phyloP scores from a whole-genome alignment of 163 green algal genomes.

The Scenedesmus sp. region DNA sequence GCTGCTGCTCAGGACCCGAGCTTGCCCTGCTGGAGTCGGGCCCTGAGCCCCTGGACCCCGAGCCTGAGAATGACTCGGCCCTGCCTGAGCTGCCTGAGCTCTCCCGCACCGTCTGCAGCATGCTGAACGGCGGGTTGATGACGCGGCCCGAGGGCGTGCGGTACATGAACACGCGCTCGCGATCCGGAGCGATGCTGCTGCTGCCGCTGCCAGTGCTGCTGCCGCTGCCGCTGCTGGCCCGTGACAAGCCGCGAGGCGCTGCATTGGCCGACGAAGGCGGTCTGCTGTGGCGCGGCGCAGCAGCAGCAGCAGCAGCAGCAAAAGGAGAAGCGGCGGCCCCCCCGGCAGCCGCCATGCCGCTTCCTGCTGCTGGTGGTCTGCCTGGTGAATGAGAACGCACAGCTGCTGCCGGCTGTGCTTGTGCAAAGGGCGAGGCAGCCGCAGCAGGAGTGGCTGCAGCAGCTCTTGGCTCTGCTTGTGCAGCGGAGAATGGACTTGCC shows the following conservation, averaged over 20 bases:
- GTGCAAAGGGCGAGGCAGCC: slow-evolving; percentile 12
- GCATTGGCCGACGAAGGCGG: not conserved
- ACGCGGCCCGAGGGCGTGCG: slow-evolving; percentile 26
- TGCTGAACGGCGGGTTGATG: not conserved
- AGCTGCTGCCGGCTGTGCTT: not conserved
- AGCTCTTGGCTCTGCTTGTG: not conserved
- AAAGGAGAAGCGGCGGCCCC: not conserved
- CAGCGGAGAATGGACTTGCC: not conserved
- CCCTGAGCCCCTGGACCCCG: not conserved
- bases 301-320: not conserved
- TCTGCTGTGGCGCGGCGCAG: not conserved
- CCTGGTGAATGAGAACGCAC: not conserved
- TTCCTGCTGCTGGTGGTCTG: not conserved
- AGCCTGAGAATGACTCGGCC: not conserved
- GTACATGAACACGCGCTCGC: slow-evolving; percentile 23
- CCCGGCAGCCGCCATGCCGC: not conserved
- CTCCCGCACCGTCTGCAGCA: slow-evolving; percentile 35
- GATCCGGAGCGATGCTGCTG: not conserved
- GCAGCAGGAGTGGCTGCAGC: not conserved
- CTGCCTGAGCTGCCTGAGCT: slow-evolving; percentile 8
- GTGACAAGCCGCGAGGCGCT: not conserved
- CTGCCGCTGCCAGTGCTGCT: not conserved
- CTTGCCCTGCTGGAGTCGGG: slow-evolving; percentile 1
- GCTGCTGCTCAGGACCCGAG: not conserved
- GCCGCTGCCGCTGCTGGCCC: not conserved